These are phyloP conservation scores for Inga leiocalycina DNA, from an alignment of 306 rosid genomes.

Conservation along the genomic window DNA sequence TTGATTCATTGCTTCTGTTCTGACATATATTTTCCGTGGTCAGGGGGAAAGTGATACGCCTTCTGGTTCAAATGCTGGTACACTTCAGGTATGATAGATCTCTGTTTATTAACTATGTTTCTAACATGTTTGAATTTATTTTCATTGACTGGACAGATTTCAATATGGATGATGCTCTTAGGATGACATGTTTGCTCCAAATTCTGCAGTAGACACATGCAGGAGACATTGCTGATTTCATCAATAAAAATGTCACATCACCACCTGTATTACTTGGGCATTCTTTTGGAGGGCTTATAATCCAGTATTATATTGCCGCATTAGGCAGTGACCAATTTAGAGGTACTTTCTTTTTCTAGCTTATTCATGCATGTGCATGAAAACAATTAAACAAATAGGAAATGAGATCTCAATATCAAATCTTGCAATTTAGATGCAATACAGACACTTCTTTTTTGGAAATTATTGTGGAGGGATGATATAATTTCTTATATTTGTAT, in stretches of 20 bases:
- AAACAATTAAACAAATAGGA: slow-evolving; percentile 12
- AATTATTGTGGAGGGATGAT: not conserved
- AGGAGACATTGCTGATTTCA: slow-evolving; percentile 80
- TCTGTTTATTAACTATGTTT: slow-evolving; percentile 23
- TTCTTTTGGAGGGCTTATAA: slow-evolving; percentile 89
- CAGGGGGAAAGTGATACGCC: slow-evolving; percentile 95
- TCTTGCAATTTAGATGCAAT: not conserved
- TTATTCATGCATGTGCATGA: slow-evolving; percentile 18
- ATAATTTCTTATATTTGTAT: not conserved
- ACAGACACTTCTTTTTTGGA: not conserved
- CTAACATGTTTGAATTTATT: slow-evolving; percentile 14
- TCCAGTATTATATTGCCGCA: slow-evolving; percentile 74
- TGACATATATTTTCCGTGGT: slow-evolving; percentile 27
- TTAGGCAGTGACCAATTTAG: slow-evolving; percentile 38
- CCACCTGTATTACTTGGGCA: slow-evolving; percentile 87
- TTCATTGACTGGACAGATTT: not conserved
- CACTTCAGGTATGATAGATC: slow-evolving; percentile 65
- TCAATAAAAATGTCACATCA: slow-evolving; percentile 40
- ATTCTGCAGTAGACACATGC: slow-evolving; percentile 86
- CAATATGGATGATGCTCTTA: slow-evolving; percentile 23
- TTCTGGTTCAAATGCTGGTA: slow-evolving; percentile 72
- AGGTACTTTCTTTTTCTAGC: slow-evolving; percentile 53
- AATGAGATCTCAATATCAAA: not conserved
- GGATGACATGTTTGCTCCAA: slow-evolving; percentile 36
- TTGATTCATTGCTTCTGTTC: slow-evolving; percentile 26